Evolutionary conservation across 306 rosid species (phyloP).

Genomic region (Psophocarpus tetragonolobus): DNA sequence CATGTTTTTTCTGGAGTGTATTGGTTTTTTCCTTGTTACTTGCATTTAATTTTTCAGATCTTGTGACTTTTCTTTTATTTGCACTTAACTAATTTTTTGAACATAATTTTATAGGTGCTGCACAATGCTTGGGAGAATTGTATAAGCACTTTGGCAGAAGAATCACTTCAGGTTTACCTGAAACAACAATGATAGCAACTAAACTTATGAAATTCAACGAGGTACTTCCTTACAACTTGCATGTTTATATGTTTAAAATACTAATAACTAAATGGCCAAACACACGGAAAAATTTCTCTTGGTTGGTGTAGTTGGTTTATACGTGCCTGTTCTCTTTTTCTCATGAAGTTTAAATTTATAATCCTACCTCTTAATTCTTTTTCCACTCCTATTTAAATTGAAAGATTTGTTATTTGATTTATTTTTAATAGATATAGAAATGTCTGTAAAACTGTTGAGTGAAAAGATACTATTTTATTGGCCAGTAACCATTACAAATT

Average conservation of each 20-base stretch:
- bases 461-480: constrained; percentile 6
- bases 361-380: constrained; percentile 1
- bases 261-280: constrained; percentile 20
- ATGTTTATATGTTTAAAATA: constrained; percentile 17
- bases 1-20: constrained; percentile 10
- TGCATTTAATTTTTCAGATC: constrained; percentile 8
- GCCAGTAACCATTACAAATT: background rate
- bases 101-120: constrained; percentile 62
- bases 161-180: constrained; percentile 89
- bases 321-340: constrained; percentile 19
- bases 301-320: constrained; percentile 27
- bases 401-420: constrained; percentile 3
- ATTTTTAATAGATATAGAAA: background rate
- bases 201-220: constrained; percentile 79
- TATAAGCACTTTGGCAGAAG: constrained; percentile 91
- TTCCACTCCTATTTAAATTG: constrained; percentile 21
- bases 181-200: constrained; percentile 77
- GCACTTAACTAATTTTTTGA: constrained; percentile 6
- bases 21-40: background rate
- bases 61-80: background rate
- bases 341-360: background rate
- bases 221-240: constrained; percentile 56
- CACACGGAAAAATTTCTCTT: background rate
- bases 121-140: constrained; percentile 91
- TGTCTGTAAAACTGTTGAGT: background rate